Evolutionary conservation across 169 alveolate species (phyloP), one percentile per base, ranked within the genome.

Genomic region (Plasmodium vivax): DNA sequence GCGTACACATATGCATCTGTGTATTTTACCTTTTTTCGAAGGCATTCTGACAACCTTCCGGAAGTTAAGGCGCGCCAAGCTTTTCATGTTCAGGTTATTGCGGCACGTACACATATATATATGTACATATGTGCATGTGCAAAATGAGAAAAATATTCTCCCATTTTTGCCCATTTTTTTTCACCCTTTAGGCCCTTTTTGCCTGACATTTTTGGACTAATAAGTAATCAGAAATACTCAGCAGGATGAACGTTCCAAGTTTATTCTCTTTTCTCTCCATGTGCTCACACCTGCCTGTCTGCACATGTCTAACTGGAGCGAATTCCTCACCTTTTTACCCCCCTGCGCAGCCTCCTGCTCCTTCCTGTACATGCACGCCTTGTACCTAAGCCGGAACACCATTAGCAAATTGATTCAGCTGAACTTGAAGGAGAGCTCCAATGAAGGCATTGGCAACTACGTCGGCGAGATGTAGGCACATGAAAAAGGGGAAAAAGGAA

Each of bases 11-110:
- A n/a, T 51, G 43, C 54, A 34, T 58, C 43, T 83, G 87, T 34
- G 73, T 81, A 36, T 8, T 27, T n/a, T 34, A 3, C 14, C n/a
- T 83, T 47, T 85, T 75, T 75, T 85, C 41, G 30, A n/a, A 85
- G 93, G 93, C 27, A 85, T 85, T 54, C 93, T 75, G 32, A 34
- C 84, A 30, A 30, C 82, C 82, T 85, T 85, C 47, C 32, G 68
- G 62, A 77, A 51, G 30, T 41, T 85, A 36, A 54, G 56, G 51
- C 56, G 87, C 41, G 16, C 45, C 8, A 85, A 74, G 30, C 5
- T 54, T 54, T 85, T 85, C 82, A 14, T 27, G 23, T 85, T 75
- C 71, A 85, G 93, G 93, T 85, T 85, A 82, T 9, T 82, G n/a
- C 38, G 45, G n/a, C 19, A 27, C 36, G 23, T 80, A n/a, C 19